Percentiles rank a stretch among this genome's conserved stretches.
Conservation (phyloP, 768 basidiomycete genomes). For the Leccinum imitatum region DNA sequence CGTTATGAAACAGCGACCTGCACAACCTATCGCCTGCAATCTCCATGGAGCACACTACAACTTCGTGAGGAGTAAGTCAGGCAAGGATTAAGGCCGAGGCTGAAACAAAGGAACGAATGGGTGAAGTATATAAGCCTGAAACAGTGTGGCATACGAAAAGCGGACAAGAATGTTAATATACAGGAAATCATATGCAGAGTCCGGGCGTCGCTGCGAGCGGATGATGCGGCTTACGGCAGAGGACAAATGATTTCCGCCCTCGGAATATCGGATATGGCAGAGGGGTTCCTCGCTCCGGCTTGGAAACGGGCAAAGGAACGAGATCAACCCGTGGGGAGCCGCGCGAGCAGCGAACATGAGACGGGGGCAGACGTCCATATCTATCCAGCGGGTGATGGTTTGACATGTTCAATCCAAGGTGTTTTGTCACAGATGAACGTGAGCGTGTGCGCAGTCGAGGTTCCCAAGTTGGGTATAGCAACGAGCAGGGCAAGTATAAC, state of each 20-base stretch:
- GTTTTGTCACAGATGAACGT: conserved; percentile 20
- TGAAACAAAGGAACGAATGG: background rate
- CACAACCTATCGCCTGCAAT: background rate
- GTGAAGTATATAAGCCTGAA: conserved; percentile 4
- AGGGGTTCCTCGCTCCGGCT: conserved; percentile 13
- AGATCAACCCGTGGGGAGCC: conserved; percentile 23
- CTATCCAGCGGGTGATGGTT: conserved; percentile 6
- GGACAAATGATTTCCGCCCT: conserved; percentile 1
- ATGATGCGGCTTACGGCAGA: conserved; percentile 10
- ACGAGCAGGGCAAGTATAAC: conserved; percentile 19
- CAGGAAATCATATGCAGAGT: background rate
- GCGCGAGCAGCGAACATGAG: conserved; percentile 4
- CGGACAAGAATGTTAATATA: conserved; percentile 1
- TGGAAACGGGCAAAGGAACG: conserved; percentile 17
- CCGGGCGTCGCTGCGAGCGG: conserved; percentile 1
- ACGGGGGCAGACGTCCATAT: background rate
- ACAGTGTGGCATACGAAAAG: background rate
- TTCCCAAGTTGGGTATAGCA: conserved; percentile 23
- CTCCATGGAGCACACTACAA: conserved; percentile 1
- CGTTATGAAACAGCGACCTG: background rate
- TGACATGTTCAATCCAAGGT: conserved; percentile 17
- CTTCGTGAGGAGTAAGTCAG: background rate
- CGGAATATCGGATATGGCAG: conserved; percentile 10
- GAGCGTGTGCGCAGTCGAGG: conserved; percentile 20
- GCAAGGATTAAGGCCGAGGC: background rate